phyloP scores from a whole-genome alignment of 2,329 filamentous ascomycete species.

The Fusarium sp. region DNA sequence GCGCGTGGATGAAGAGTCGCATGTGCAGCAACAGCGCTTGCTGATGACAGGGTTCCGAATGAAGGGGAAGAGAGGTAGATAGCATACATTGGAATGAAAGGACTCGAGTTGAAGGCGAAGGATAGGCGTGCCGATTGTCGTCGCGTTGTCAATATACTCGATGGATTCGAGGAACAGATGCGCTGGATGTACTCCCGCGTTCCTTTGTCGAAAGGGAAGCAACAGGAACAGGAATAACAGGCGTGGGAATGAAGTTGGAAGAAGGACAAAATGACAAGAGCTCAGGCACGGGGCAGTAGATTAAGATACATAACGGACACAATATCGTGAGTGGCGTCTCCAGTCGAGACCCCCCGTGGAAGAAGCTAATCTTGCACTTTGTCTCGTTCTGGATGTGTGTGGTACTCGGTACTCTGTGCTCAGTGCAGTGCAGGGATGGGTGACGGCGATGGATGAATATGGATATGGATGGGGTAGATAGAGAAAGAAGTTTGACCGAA shows the following conservation, averaged over 20 bases:
- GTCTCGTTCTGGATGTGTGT: constrained; percentile 33
- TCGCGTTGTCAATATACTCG: constrained; percentile 24
- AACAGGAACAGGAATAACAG: neutral
- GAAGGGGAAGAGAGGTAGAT: neutral
- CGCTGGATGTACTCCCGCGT: constrained; percentile 5
- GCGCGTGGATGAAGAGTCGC: constrained; percentile 13
- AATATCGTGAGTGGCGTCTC: constrained; percentile 36
- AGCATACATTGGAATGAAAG: constrained; percentile 1
- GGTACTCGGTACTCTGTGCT: constrained; percentile 25
- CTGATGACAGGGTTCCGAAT: neutral
- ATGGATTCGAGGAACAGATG: constrained; percentile 10
- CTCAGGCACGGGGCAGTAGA: constrained; percentile 4
- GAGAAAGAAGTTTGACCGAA: constrained; percentile 12
- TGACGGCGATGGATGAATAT: constrained; percentile 12
- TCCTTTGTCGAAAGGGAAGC: constrained; percentile 1
- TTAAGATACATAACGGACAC: neutral
- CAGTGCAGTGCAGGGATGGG: constrained; percentile 27
- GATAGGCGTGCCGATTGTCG: neutral
- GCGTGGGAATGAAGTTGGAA: constrained; percentile 15
- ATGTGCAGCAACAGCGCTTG: constrained; percentile 19
- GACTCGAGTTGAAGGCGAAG: neutral
- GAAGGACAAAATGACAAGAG: constrained; percentile 13
- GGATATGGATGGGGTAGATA: neutral
- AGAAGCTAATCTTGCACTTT: constrained; percentile 36
- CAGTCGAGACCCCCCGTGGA: constrained; percentile 6